phyloP scores from a whole-genome alignment of 2,329 filamentous ascomycete genomes.

The Cladophialophora psammophila region DNA sequence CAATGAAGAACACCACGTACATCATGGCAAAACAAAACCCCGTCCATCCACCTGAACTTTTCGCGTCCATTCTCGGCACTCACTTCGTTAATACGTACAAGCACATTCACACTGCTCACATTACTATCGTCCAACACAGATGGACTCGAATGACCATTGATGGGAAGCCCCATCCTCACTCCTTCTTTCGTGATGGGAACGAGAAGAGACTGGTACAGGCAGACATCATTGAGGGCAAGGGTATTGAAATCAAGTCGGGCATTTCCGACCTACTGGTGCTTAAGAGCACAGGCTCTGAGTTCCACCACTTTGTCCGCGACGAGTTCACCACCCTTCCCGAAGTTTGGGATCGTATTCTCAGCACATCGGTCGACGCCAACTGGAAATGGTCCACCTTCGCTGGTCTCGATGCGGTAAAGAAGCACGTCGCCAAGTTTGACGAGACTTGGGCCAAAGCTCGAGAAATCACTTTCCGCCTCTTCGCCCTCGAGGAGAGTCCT shows the following conservation, averaged over 20 bases:
- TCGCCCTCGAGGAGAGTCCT: constrained; percentile 87
- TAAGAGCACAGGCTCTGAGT: constrained; percentile 95
- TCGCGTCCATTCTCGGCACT: constrained; percentile 79
- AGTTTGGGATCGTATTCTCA: constrained; percentile 93
- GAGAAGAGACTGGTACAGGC: constrained; percentile 87
- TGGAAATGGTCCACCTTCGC: constrained; percentile 85
- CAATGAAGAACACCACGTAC: constrained; percentile 97
- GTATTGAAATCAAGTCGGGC: constrained; percentile 77
- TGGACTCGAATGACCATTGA: constrained; percentile 91
- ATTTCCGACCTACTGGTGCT: constrained; percentile 86
- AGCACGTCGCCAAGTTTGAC: constrained; percentile 73
- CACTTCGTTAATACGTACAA: constrained; percentile 89
- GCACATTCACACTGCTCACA: constrained; percentile 85
- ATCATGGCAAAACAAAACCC: constrained; percentile 94
- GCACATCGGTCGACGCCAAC: constrained; percentile 84
- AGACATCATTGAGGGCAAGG: constrained; percentile 69
- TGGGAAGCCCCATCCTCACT: constrained; percentile 91
- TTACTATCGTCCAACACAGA: constrained; percentile 82
- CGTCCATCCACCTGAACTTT: constrained; percentile 91
- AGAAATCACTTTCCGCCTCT: constrained; percentile 85
- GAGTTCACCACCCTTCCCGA: constrained; percentile 91
- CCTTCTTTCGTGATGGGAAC: constrained; percentile 86
- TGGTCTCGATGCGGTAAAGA: constrained; percentile 70
- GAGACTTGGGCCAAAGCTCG: constrained; percentile 78
- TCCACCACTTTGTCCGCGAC: constrained; percentile 92